Evolutionary conservation across 2,329 filamentous ascomycete species (phyloP).

Genomic region (Chrysoporthe deuterocubensis): DNA sequence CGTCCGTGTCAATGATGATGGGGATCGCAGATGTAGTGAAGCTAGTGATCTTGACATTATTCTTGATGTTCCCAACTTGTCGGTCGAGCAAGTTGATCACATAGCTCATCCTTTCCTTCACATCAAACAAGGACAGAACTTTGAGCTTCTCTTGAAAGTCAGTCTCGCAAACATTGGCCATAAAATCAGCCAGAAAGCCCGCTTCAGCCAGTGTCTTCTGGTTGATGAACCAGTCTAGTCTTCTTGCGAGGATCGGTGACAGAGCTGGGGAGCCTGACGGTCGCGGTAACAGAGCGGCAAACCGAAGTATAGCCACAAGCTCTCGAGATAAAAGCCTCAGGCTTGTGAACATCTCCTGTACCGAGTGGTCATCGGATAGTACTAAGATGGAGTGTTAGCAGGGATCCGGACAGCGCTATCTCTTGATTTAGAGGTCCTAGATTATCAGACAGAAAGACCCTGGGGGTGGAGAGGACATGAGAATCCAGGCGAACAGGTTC

Average conservation of each 20-base stretch:
- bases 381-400: conserved; percentile 33
- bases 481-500: no score
- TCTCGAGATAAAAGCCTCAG: conserved; percentile 86
- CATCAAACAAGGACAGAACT: conserved; percentile 78
- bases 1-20: conserved; percentile 60
- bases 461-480: no score
- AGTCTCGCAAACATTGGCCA: conserved; percentile 89
- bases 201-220: conserved; percentile 83
- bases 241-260: conserved; percentile 82
- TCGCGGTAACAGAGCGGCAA: conserved; percentile 82
- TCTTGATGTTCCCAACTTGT: conserved; percentile 83
- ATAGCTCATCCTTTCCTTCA: conserved; percentile 77
- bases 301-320: conserved; percentile 79
- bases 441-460: no score
- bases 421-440: not conserved
- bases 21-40: conserved; percentile 70
- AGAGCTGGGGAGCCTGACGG: conserved; percentile 66
- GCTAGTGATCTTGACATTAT: conserved; percentile 82
- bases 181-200: conserved; percentile 89
- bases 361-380: conserved; percentile 57
- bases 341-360: conserved; percentile 74
- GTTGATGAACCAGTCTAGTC: conserved; percentile 85
- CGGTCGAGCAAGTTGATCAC: conserved; percentile 84
- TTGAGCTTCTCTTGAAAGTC: conserved; percentile 90
- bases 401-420: not conserved